Evolutionary conservation across 1,284 basidiomycete species (phyloP), one percentile per base, ranked within the genome.

Genomic region (Trichosporon asahii): DNA sequence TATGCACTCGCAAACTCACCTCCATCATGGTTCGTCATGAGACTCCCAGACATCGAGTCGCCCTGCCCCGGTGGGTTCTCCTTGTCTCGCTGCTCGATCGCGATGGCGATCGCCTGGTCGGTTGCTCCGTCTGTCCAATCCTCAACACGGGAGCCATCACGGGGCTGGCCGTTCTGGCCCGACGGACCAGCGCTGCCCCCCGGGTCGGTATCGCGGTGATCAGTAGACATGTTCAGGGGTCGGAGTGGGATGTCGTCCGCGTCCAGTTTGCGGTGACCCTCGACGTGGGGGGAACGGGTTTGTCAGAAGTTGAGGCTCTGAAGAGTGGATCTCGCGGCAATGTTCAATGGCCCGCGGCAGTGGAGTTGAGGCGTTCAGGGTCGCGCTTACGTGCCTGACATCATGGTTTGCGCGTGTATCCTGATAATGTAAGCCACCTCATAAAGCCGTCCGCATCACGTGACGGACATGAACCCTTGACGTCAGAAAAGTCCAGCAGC

Each of bases 91-190:
- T 69, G 68, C 66, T 69, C 72, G 44, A 73, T 73, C 0, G 72
- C 72, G 44, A 73, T 71, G 7, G 72, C 37, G 53, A 73, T 73
- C 2, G 72, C 72, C 63, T 73, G 72, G 72, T 73, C 72, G 1
- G 72, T 73, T 21, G 72, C 72, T 37, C 72, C 72, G 61, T 73
- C 72, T 0, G 72, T 73, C 72, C 72, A 73, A 70, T 73, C 72
- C 15, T 73, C 68, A 1, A 33, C 57, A 18, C 57, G 57, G 18
- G 57, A 61, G 1, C 4, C 29, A 27, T n/a, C 27, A 8, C 57
- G 57, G 5, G 57, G 57, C 29, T 29, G 57, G 29, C 57, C 31
- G 8, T 61, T 61, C 29, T 61, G 57, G 14, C 29, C 9, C 29
- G 57, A 61, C 15, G 57, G 57, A 4, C 57, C 57, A 15, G 29